phyloP scores from a whole-genome alignment of 306 rosid species.

The Cucurbita moschata region DNA sequence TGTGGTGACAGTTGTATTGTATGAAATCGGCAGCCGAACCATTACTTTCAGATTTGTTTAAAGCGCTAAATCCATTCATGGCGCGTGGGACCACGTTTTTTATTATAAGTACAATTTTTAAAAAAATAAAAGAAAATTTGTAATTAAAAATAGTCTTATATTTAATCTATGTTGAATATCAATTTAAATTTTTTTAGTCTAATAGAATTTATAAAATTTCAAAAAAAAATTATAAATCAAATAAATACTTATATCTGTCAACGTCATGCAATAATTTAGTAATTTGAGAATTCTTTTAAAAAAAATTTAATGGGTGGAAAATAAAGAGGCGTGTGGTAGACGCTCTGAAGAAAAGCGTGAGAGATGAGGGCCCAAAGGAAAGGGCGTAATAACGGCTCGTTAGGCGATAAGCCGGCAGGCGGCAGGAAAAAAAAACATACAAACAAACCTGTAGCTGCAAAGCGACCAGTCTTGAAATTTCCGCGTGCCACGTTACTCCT shows the following conservation, averaged over 20 bases:
- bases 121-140: no score
- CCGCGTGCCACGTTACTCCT: slow-evolving; percentile 14
- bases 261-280: no score
- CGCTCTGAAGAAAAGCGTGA: not conserved
- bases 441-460: not conserved
- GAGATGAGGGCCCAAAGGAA: not conserved
- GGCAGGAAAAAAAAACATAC: not conserved
- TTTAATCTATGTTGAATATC: no score
- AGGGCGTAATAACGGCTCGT: slow-evolving; percentile 11
- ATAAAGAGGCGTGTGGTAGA: not conserved
- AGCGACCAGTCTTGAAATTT: slow-evolving; percentile 5
- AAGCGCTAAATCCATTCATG: not conserved
- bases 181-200: no score
- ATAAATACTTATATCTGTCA: no score
- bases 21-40: not conserved
- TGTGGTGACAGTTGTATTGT: not conserved
- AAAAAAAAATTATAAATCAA: no score
- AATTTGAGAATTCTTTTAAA: no score
- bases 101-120: no score
- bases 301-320: not conserved
- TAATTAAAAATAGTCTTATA: no score
- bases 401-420: slow-evolving; percentile 12
- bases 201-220: no score
- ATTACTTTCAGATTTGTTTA: not conserved
- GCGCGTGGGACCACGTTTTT: not conserved